Percentiles rank a stretch among this genome's conserved stretches.
Conservation (phyloP, 1,284 basidiomycete species). For the Flammula alnicola region DNA sequence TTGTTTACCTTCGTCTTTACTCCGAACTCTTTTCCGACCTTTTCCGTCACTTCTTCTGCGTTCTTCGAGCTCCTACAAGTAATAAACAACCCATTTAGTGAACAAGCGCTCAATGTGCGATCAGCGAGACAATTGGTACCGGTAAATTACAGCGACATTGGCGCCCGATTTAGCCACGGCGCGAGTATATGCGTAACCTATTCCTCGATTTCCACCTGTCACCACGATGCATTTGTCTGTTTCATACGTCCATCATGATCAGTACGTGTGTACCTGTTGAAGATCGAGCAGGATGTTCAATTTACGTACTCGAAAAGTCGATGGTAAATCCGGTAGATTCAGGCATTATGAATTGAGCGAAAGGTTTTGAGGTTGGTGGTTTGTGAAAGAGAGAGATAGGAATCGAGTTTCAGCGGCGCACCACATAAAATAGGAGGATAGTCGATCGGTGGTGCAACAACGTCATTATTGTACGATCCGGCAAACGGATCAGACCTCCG, state of each 20-base stretch:
- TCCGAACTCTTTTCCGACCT: slow-evolving; percentile 37
- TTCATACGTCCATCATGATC: not conserved
- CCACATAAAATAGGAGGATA: too few species aligned
- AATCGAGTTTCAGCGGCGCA: too few species aligned
- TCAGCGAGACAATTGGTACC: slow-evolving; percentile 20
- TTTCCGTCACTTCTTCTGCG: slow-evolving; percentile 36
- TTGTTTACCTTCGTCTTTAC: slow-evolving; percentile 41
- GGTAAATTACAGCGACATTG: slow-evolving; percentile 43
- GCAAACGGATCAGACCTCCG: too few species aligned
- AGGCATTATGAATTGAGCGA: too few species aligned
- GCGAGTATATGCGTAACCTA: slow-evolving; percentile 40
- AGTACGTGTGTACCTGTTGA: not conserved
- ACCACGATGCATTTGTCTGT: slow-evolving; percentile 40
- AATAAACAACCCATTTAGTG: not conserved
- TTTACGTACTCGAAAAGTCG: slow-evolving; percentile 14
- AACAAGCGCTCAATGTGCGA: not conserved
- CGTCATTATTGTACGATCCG: too few species aligned
- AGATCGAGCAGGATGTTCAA: not conserved
- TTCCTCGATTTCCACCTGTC: slow-evolving; percentile 45
- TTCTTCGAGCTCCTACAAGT: slow-evolving; percentile 35
- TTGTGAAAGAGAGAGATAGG: too few species aligned
- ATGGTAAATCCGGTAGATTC: slow-evolving; percentile 14
- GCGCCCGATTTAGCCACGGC: slow-evolving; percentile 41
- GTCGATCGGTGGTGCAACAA: too few species aligned
- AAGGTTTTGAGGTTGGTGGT: too few species aligned